Conservation (phyloP, 495 filamentous ascomycete genomes). For the Jackrogersella minutella region DNA sequence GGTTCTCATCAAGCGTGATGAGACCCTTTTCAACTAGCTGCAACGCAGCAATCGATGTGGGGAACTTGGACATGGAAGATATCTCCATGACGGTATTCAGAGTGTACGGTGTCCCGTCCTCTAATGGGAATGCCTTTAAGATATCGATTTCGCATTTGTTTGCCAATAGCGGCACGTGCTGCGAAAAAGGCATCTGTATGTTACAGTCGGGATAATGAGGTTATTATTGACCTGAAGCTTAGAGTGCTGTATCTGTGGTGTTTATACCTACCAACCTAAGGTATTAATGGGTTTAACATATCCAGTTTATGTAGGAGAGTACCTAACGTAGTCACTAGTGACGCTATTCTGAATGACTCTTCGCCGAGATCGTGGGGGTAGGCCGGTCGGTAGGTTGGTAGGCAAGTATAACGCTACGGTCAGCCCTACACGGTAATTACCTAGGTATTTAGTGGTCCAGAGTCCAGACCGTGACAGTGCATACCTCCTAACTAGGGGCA, state of each 20-base stretch:
- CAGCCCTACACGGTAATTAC: too few species aligned
- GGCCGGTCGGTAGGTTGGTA: too few species aligned
- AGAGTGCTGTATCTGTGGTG: too few species aligned
- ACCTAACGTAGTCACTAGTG: not conserved
- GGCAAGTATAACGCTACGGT: too few species aligned
- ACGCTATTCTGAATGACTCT: not conserved
- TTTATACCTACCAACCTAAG: too few species aligned
- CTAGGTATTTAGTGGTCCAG: too few species aligned
- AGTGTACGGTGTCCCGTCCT: conserved; percentile 20
- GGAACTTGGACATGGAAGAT: conserved; percentile 49
- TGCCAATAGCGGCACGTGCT: too few species aligned
- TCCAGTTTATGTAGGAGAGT: not conserved
- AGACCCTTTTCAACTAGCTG: conserved; percentile 50
- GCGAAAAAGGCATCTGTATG: too few species aligned
- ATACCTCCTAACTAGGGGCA: too few species aligned
- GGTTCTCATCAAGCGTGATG: conserved; percentile 47
- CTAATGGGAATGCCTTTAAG: conserved; percentile 18
- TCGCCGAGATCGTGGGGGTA: not conserved
- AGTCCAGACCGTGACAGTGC: not conserved
- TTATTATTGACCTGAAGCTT: too few species aligned
- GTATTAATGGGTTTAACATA: too few species aligned
- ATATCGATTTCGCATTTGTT: conserved; percentile 24
- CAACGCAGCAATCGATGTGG: conserved; percentile 44
- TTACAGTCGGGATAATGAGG: too few species aligned
- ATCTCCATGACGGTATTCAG: conserved; percentile 43